A percentile compares a stretch with the other conserved stretches of the same genome.
These are phyloP conservation scores for Diaporthe helianthi DNA, from an alignment of 2,329 filamentous ascomycete genomes.

Conservation along the genomic window DNA sequence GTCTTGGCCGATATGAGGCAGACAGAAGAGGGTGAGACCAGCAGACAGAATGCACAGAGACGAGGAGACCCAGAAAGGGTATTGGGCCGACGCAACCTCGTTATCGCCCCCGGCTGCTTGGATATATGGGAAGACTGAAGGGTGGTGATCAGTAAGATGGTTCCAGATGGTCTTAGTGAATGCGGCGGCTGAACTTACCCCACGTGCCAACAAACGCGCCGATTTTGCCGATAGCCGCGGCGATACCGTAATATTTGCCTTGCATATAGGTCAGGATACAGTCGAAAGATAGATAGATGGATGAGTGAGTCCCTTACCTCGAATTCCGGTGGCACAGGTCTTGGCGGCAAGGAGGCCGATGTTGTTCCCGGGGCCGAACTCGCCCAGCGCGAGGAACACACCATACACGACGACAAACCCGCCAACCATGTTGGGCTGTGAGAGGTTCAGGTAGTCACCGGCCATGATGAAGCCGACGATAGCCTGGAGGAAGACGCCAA, in stretches of 20 bases:
- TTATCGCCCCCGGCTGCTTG: slow-evolving; percentile 64
- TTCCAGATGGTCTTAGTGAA: neutral
- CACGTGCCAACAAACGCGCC: slow-evolving; percentile 87
- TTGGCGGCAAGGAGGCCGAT: slow-evolving; percentile 88
- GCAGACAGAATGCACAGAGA: slow-evolving; percentile 79
- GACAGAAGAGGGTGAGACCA: slow-evolving; percentile 65
- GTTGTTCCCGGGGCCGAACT: slow-evolving; percentile 88
- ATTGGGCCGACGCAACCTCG: slow-evolving; percentile 70
- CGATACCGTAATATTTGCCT: slow-evolving; percentile 71
- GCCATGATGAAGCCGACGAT: slow-evolving; percentile 90
- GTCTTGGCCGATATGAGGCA: slow-evolving; percentile 84
- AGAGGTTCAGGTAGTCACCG: slow-evolving; percentile 75
- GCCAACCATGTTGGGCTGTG: slow-evolving; percentile 69
- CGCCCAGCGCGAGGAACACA: slow-evolving; percentile 78
- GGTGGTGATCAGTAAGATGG: neutral
- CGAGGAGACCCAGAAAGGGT: slow-evolving; percentile 88
- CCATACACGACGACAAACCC: slow-evolving; percentile 83
- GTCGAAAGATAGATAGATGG: too few species aligned
- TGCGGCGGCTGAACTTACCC: too few species aligned
- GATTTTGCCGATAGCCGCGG: slow-evolving; percentile 76
- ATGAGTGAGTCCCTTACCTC: slow-evolving; percentile 57
- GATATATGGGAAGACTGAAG: slow-evolving; percentile 72
- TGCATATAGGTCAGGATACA: neutral
- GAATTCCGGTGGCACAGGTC: slow-evolving; percentile 86
- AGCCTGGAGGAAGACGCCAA: slow-evolving; percentile 76